A percentile compares a stretch with the other conserved stretches of the same genome.
These are phyloP conservation scores for Coemansia sp. DNA, from an alignment of 192 early-diverging fungal genomes.

Conservation along the genomic window DNA sequence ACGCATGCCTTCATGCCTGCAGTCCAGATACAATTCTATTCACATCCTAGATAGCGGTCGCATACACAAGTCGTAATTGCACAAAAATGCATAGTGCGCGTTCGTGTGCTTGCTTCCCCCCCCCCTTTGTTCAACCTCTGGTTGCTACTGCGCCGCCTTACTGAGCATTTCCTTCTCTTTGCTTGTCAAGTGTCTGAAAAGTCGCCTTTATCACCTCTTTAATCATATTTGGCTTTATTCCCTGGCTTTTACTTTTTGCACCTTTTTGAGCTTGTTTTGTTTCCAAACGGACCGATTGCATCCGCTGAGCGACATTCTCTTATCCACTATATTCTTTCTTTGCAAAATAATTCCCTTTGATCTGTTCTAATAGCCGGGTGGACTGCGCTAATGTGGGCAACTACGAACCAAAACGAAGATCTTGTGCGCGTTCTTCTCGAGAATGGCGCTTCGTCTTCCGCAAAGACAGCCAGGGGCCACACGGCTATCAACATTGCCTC, in stretches of 20 bases:
- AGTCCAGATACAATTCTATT: not conserved
- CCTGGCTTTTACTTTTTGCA: constrained; percentile 2
- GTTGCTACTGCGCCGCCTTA: constrained; percentile 5
- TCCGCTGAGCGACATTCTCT: not conserved
- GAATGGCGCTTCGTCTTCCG: constrained; percentile 69
- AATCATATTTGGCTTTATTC: not conserved
- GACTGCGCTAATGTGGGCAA: constrained; percentile 91
- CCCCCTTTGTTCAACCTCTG: no score
- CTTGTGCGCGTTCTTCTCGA: constrained; percentile 76
- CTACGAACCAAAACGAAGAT: constrained; percentile 74
- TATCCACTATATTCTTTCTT: not conserved
- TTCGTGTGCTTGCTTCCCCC: not conserved
- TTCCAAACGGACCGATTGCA: constrained; percentile 11
- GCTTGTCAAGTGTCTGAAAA: not conserved
- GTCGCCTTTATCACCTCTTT: constrained; percentile 1
- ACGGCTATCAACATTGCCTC: constrained; percentile 75
- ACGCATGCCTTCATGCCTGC: no score
- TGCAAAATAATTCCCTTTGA: not conserved
- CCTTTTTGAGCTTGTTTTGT: not conserved
- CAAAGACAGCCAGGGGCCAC: constrained; percentile 68
- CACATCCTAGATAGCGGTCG: not conserved
- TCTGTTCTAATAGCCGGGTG: constrained; percentile 62
- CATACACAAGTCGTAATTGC: not conserved
- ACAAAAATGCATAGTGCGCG: not conserved
- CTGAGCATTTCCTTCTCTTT: constrained; percentile 9